Base-by-base conservation (phyloP, 1,284 basidiomycete genomes). In the Moesziomyces globuligerus region DNA sequence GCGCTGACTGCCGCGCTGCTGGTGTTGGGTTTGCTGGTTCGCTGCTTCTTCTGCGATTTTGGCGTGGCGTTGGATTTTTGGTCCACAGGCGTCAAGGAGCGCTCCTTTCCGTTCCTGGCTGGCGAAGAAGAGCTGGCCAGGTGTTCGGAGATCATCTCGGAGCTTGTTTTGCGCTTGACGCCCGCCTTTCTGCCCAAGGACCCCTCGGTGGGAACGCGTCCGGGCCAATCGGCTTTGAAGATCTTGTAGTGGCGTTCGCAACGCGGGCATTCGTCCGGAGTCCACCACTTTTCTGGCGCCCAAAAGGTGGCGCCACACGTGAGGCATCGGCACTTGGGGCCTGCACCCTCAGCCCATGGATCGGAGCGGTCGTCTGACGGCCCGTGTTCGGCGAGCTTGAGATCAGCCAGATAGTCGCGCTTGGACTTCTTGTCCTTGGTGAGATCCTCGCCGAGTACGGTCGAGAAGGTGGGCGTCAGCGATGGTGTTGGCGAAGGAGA, bases 161-260 rank as follows among this genome's bases (percentile, higher is more conserved):
- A 38, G 32, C 67, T 70, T 11, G 67, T 43, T 37, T 59, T 65
- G 37, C 58, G 50, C 60, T 69, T 69, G 23, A 69, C 57, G 21
- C 65, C 61, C 13, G 54, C 60, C 32, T 60, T 73, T 9, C 58
- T 51, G 21, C 52, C 57, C 42, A 68, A 20, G 1, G 51, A 25
- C 6, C 59, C 64, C 36, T 72, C 69, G 38, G 69, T 72, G 9
- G 69, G 69, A 17, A 72, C 52, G 10, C 72, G 68, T 0, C 55
- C 49, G 7, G 80, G 80, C 80, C 80, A 82, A 46, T 80, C 80
- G 10, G 68, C 74, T 43, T 79, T 78, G 68, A 74, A 82, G 49
- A 82, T 79, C 49, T 76, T 75, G 62, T 79, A 80, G 48, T 82
- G 80, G 18, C 80, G 70, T 45, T 80, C 78, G 49, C 80, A 82